Conservation (phyloP, 768 basidiomycete species). For the Pisolithus microcarpus region DNA sequence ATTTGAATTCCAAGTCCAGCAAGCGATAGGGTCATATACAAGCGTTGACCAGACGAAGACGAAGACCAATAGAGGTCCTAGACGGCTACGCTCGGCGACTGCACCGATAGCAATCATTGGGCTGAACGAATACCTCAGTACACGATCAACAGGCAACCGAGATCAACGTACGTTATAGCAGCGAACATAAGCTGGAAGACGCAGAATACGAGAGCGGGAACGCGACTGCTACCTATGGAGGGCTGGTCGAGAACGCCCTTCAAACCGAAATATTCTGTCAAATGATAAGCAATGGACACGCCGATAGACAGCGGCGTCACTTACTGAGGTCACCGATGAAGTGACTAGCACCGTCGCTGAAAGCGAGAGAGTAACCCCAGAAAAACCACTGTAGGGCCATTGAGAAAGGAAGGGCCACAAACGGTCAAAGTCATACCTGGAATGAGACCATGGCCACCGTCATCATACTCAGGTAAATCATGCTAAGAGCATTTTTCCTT, state of each 20-base stretch:
- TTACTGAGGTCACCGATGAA: slow-evolving; percentile 83
- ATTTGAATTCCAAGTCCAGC: slow-evolving; percentile 91
- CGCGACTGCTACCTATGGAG: slow-evolving; percentile 61
- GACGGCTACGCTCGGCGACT: slow-evolving; percentile 79
- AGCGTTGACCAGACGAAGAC: slow-evolving; percentile 85
- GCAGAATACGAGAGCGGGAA: slow-evolving; percentile 72
- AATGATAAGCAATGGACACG: background rate
- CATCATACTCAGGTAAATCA: slow-evolving; percentile 79
- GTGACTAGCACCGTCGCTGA: slow-evolving; percentile 64
- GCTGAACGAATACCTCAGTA: slow-evolving; percentile 29
- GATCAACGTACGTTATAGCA: slow-evolving; percentile 59
- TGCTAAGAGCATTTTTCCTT: slow-evolving; percentile 87
- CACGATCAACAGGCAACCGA: background rate
- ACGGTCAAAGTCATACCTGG: slow-evolving; percentile 44
- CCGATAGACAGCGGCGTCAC: slow-evolving; percentile 16
- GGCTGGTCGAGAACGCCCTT: slow-evolving; percentile 69
- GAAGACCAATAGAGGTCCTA: slow-evolving; percentile 84
- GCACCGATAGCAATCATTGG: slow-evolving; percentile 89
- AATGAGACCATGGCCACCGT: slow-evolving; percentile 75
- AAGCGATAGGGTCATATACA: slow-evolving; percentile 91
- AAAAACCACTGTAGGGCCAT: slow-evolving; percentile 72
- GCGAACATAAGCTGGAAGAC: slow-evolving; percentile 92
- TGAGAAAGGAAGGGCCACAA: slow-evolving; percentile 2
- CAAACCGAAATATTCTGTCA: slow-evolving; percentile 73
- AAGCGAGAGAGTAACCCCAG: slow-evolving; percentile 93